Percentiles rank a stretch among this genome's conserved stretches.
Conservation (phyloP, 176 grass and related monocot genomes). For the Paspalum vaginatum region DNA sequence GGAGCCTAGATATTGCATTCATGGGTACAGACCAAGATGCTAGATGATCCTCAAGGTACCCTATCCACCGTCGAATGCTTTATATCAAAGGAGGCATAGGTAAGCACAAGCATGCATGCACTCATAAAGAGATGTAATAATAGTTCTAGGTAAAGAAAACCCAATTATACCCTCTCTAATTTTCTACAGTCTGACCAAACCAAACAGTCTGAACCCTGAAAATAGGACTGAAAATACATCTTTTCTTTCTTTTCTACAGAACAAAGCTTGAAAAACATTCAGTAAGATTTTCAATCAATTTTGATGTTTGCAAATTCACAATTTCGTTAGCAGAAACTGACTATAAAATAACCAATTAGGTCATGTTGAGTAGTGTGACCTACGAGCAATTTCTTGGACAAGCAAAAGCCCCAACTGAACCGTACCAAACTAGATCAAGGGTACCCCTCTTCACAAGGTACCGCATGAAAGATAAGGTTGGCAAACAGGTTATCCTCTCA, state of each 20-base stretch:
- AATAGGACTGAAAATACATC: background rate
- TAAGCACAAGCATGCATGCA: background rate
- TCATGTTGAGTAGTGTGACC: no score
- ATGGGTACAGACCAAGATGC: background rate
- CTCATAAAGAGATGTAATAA: background rate
- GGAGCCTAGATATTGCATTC: background rate
- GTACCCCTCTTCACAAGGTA: no score
- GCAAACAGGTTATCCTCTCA: no score
- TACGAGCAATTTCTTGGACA: no score
- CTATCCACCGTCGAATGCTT: background rate
- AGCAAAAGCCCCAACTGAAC: no score
- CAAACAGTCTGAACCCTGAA: no score
- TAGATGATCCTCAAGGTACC: slow-evolving; percentile 2
- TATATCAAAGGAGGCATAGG: background rate
- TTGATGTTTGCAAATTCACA: background rate
- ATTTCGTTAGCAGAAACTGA: no score
- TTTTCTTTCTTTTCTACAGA: background rate
- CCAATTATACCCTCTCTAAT: no score
- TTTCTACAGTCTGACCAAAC: no score
- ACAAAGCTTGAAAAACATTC: background rate
- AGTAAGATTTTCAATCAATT: background rate
- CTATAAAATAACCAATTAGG: no score
- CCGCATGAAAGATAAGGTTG: no score
- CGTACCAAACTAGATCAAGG: no score
- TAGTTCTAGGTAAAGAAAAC: background rate